Conservation (phyloP, 495 filamentous ascomycete species). For the Aspergillus biplanus region DNA sequence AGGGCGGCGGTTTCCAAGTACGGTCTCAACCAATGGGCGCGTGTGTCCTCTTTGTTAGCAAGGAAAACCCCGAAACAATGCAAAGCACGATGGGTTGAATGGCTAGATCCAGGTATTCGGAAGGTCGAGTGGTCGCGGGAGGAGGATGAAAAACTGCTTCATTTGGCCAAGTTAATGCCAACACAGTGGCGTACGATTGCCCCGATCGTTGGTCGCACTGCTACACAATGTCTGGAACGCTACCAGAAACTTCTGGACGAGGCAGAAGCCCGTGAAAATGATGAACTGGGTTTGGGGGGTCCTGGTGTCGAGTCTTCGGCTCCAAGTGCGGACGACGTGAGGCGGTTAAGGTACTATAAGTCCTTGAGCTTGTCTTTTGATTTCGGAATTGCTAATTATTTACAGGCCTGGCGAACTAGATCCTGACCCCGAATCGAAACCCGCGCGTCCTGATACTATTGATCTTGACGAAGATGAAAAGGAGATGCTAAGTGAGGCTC, state of each 20-base stretch:
- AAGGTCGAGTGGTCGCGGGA: constrained; percentile 99
- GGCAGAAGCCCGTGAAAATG: constrained; percentile 86
- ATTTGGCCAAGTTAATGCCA: constrained; percentile 97
- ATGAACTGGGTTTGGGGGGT: constrained; percentile 82
- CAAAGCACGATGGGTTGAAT: constrained; percentile 97
- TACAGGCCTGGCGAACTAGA: constrained; percentile 86
- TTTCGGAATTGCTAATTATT: constrained; percentile 26
- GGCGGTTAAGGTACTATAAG: constrained; percentile 64
- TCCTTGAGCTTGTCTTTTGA: neutral
- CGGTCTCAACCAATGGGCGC: constrained; percentile 98
- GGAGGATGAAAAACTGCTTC: constrained; percentile 96
- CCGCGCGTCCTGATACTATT: constrained; percentile 95
- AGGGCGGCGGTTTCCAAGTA: constrained; percentile 97
- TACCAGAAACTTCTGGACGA: constrained; percentile 97
- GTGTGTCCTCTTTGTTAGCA: constrained; percentile 94
- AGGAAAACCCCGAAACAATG: constrained; percentile 99
- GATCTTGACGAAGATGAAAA: constrained; percentile 99
- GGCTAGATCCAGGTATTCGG: constrained; percentile 95
- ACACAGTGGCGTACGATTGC: constrained; percentile 99
- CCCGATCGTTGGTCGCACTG: constrained; percentile 92
- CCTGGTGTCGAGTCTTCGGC: constrained; percentile 87
- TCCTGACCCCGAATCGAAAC: constrained; percentile 94
- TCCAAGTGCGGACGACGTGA: constrained; percentile 91
- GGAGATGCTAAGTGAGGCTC: constrained; percentile 97
- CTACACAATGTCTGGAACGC: constrained; percentile 93